Percentiles rank a stretch among this genome's conserved stretches.
These are phyloP conservation scores for Wickerhamiella kurtzmanii DNA, from an alignment of 805 yeast species.

Conservation along the genomic window DNA sequence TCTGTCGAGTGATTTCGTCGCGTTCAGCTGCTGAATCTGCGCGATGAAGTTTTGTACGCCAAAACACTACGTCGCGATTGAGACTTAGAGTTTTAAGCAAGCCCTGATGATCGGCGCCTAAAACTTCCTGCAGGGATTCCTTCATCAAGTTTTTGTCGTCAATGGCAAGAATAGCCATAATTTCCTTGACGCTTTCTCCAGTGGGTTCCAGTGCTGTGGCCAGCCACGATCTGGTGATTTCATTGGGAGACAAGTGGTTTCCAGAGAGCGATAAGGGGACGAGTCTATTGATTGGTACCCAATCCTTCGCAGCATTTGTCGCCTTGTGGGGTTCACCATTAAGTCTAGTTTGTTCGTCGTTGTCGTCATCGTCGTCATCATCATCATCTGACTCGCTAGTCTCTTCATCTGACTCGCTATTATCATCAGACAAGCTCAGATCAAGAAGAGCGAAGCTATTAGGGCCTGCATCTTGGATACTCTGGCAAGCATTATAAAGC, in stretches of 20 bases:
- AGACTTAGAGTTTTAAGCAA: conserved; percentile 37
- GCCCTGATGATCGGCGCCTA: conserved; percentile 39
- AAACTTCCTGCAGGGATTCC: conserved; percentile 33
- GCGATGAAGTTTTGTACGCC: conserved; percentile 37
- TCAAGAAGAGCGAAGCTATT: conserved; percentile 30
- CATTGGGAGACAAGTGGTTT: conserved; percentile 25
- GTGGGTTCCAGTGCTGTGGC: conserved; percentile 27
- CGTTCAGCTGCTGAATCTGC: conserved; percentile 29
- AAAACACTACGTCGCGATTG: conserved; percentile 41
- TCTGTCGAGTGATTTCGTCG: conserved; percentile 24
- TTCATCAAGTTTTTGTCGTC: conserved; percentile 35
- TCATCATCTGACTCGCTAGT: conserved; percentile 21
- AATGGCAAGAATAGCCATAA: conserved; percentile 29
- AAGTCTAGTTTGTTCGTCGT: too few species aligned
- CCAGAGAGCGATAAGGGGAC: conserved; percentile 1
- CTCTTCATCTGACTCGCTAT: conserved; percentile 15
- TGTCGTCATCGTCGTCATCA: conserved; percentile 14
- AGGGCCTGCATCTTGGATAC: conserved; percentile 25
- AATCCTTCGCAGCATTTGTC: too few species aligned
- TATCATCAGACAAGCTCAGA: conserved; percentile 31
- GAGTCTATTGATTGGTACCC: background rate
- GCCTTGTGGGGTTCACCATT: too few species aligned
- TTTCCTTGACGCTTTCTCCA: conserved; percentile 9
- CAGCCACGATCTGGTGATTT: conserved; percentile 40
- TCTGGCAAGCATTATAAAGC: conserved; percentile 32